Percentiles rank a stretch among this genome's conserved stretches.
phyloP scores from a whole-genome alignment of 805 yeast genomes.

The Wickerhamomyces bovis region DNA sequence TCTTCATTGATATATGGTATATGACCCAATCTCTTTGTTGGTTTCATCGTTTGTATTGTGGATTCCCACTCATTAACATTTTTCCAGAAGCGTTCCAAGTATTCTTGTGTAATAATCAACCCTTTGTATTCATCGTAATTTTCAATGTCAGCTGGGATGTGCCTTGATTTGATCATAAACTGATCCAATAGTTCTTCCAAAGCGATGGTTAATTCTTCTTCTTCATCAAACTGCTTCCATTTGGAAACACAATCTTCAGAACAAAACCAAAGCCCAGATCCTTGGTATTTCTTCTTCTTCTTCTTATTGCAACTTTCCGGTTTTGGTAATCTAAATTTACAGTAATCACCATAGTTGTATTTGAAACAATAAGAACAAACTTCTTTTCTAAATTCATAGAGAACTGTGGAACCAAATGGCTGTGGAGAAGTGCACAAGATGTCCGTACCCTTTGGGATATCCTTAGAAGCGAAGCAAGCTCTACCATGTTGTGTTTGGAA shows the following conservation, averaged over 20 bases:
- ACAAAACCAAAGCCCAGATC: conserved; percentile 50
- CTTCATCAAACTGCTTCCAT: conserved; percentile 33
- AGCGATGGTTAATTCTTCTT: conserved; percentile 28
- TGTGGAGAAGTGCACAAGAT: conserved; percentile 34
- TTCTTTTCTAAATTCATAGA: conserved; percentile 53
- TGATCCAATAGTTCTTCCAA: conserved; percentile 28
- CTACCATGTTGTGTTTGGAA: conserved; percentile 46
- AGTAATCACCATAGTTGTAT: conserved; percentile 41
- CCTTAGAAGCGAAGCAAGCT: conserved; percentile 46
- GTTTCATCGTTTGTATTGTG: conserved; percentile 27
- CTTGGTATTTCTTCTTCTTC: conserved; percentile 22
- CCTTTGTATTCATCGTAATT: conserved; percentile 7
- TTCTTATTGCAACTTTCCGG: conserved; percentile 11
- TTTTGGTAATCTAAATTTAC: conserved; percentile 34
- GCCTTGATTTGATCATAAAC: conserved; percentile 27
- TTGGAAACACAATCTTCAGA: conserved; percentile 35
- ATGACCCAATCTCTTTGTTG: conserved; percentile 28
- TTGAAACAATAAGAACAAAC: conserved; percentile 51
- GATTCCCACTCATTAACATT: conserved; percentile 33
- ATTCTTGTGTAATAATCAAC: conserved; percentile 13
- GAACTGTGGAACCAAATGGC: conserved; percentile 44
- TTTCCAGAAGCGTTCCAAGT: conserved; percentile 32
- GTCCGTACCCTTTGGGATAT: conserved; percentile 36
- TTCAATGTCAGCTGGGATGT: conserved; percentile 5
- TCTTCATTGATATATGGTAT: conserved; percentile 44